A percentile compares a stretch with the other conserved stretches of the same genome.
phyloP scores from a whole-genome alignment of 148 eudicot genomes.

The Bassia scoparia region DNA sequence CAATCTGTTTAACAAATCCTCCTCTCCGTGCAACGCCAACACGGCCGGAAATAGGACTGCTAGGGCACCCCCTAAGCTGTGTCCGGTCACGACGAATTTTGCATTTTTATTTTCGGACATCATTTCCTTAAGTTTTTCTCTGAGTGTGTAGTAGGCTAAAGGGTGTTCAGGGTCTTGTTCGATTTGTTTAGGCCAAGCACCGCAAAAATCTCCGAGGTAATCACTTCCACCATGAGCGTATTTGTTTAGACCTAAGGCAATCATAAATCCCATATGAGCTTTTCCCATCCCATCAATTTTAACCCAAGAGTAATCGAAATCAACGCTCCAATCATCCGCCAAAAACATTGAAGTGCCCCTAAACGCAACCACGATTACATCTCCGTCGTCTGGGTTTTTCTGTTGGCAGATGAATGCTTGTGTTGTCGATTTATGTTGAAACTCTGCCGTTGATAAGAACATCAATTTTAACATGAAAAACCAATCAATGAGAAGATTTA shows the following conservation, averaged over 20 bases:
- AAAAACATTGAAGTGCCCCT: slow-evolving; percentile 68
- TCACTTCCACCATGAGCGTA: slow-evolving; percentile 13
- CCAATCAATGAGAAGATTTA: no score
- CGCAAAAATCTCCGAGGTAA: slow-evolving; percentile 28
- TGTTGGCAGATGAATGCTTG: slow-evolving; percentile 45
- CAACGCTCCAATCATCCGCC: slow-evolving; percentile 60
- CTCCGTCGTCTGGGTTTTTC: slow-evolving; percentile 22
- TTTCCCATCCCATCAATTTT: slow-evolving; percentile 45
- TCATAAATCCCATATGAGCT: slow-evolving; percentile 63
- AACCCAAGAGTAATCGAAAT: slow-evolving; percentile 63
- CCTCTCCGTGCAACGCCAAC: slow-evolving; percentile 50
- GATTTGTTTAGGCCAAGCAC: slow-evolving; percentile 26
- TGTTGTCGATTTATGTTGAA: no score
- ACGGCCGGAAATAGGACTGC: slow-evolving; percentile 61
- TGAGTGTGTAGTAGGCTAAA: slow-evolving; percentile 50
- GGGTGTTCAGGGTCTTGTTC: slow-evolving; percentile 18
- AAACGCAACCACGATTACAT: slow-evolving; percentile 52
- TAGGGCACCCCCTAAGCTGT: slow-evolving; percentile 81
- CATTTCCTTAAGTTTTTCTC: slow-evolving; percentile 36
- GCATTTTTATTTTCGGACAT: slow-evolving; percentile 25
- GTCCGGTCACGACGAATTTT: slow-evolving; percentile 49
- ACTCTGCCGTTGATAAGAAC: no score
- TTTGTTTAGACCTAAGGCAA: slow-evolving; percentile 61
- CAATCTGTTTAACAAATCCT: slow-evolving; percentile 32
- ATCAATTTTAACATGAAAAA: no score